Conservation (phyloP, 306 rosid species). For the Sindora glabra region DNA sequence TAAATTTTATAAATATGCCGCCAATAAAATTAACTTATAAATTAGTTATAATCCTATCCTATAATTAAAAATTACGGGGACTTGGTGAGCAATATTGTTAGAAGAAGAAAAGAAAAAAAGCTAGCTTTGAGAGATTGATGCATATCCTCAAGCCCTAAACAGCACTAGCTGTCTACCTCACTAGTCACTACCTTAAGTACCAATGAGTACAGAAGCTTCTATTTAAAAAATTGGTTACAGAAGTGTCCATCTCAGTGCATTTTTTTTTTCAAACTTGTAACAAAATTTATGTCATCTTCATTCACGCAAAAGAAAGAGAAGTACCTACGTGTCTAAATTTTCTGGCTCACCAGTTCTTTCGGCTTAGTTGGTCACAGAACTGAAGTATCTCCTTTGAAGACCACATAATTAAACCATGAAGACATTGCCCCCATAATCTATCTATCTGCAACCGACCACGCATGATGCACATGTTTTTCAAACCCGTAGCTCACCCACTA, state of each 20-base stretch:
- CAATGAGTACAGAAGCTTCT: background rate
- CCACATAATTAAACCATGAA: constrained; percentile 1
- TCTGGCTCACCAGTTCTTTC: background rate
- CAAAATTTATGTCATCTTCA: background rate
- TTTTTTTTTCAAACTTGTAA: constrained; percentile 19
- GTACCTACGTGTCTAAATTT: constrained; percentile 28
- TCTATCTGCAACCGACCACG: constrained; percentile 52
- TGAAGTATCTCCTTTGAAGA: constrained; percentile 2
- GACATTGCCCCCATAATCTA: constrained; percentile 27
- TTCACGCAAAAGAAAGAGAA: constrained; percentile 14
- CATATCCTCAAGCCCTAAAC: too few species aligned
- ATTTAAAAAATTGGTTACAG: background rate
- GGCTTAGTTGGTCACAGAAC: constrained; percentile 8
- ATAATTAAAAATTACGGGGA: too few species aligned
- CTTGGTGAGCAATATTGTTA: too few species aligned
- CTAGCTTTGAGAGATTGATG: too few species aligned
- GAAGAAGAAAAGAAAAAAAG: too few species aligned
- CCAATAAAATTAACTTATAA: too few species aligned
- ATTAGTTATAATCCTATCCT: too few species aligned
- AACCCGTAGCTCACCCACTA: constrained; percentile 72
- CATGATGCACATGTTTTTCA: constrained; percentile 35
- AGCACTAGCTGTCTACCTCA: too few species aligned
- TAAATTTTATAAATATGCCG: too few species aligned
- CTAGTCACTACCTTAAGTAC: background rate
- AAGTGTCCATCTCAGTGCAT: background rate